Evolutionary conservation across 805 yeast species (phyloP).

Genomic region (Pachysolen tannophilus): DNA sequence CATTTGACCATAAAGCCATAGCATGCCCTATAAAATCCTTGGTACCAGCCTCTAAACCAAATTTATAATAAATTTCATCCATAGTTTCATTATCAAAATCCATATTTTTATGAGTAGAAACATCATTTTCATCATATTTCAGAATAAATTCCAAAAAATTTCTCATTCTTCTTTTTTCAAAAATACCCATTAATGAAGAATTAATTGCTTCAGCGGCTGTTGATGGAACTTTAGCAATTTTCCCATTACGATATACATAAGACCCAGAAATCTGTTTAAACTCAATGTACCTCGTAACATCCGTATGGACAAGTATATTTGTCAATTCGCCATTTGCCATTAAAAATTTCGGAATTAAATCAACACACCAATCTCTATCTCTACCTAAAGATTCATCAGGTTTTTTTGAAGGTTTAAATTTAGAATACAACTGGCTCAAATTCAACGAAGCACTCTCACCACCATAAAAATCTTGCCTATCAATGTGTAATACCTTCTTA

Average conservation of each 20-base stretch:
- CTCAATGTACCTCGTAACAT: constrained; percentile 92
- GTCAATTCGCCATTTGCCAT: constrained; percentile 98
- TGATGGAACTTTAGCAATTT: constrained; percentile 91
- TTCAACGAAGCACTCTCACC: constrained; percentile 86
- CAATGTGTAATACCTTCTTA: constrained; percentile 93
- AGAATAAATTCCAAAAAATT: constrained; percentile 84
- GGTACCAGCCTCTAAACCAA: constrained; percentile 87
- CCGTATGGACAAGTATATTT: constrained; percentile 89
- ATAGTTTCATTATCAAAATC: constrained; percentile 83
- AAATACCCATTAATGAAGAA: constrained; percentile 90
- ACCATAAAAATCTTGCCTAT: constrained; percentile 93
- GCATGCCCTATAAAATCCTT: constrained; percentile 97
- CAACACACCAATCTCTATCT: constrained; percentile 97
- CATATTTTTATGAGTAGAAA: constrained; percentile 76
- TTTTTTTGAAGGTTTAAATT: constrained; percentile 77
- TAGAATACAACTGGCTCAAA: constrained; percentile 62
- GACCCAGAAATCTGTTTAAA: constrained; percentile 96
- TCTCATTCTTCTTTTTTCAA: constrained; percentile 94
- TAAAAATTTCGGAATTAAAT: constrained; percentile 89
- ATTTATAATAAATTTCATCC: constrained; percentile 84
- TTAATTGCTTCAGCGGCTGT: constrained; percentile 85
- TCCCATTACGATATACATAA: constrained; percentile 83
- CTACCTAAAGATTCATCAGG: constrained; percentile 73
- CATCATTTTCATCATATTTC: constrained; percentile 68
- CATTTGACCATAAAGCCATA: constrained; percentile 95